Conservation (phyloP, 2,329 filamentous ascomycete species). For the Colletotrichum tofieldiae region DNA sequence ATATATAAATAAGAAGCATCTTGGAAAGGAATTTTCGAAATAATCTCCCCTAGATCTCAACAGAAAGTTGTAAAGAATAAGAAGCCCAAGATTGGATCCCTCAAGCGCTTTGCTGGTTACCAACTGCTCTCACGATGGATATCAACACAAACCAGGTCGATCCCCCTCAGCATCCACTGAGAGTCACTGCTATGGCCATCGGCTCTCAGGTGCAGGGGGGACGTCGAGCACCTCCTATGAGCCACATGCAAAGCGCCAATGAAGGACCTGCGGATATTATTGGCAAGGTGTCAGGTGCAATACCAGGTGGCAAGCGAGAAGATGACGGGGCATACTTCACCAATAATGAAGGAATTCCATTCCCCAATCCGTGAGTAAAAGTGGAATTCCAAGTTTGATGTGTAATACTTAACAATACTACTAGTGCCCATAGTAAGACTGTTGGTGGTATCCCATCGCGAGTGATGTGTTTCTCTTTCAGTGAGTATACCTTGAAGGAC, state of each 20-base stretch:
- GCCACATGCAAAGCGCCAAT: slow-evolving; percentile 63
- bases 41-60: background rate
- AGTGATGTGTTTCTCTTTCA: slow-evolving; percentile 68
- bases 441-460: slow-evolving; percentile 65
- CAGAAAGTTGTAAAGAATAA: no score
- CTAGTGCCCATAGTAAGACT: slow-evolving; percentile 63
- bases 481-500: slow-evolving; percentile 26
- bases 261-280: slow-evolving; percentile 68
- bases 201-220: slow-evolving; percentile 56
- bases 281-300: slow-evolving; percentile 64
- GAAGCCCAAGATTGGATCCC: background rate
- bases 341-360: slow-evolving; percentile 68
- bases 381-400: background rate
- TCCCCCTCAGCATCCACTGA: slow-evolving; percentile 55
- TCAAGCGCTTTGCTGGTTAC: background rate
- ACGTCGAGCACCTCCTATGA: slow-evolving; percentile 53
- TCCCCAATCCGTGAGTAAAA: slow-evolving; percentile 60
- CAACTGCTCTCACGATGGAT: background rate
- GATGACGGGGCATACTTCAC: slow-evolving; percentile 69
- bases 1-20: background rate
- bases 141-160: slow-evolving; percentile 47
- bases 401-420: background rate
- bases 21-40: no score
- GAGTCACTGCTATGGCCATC: slow-evolving; percentile 58
- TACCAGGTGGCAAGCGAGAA: slow-evolving; percentile 60